Evolutionary conservation across 2,329 filamentous ascomycete genomes (phyloP), one percentile per base, ranked within the genome.

Genomic region (Thermomyces lanuginosus): DNA sequence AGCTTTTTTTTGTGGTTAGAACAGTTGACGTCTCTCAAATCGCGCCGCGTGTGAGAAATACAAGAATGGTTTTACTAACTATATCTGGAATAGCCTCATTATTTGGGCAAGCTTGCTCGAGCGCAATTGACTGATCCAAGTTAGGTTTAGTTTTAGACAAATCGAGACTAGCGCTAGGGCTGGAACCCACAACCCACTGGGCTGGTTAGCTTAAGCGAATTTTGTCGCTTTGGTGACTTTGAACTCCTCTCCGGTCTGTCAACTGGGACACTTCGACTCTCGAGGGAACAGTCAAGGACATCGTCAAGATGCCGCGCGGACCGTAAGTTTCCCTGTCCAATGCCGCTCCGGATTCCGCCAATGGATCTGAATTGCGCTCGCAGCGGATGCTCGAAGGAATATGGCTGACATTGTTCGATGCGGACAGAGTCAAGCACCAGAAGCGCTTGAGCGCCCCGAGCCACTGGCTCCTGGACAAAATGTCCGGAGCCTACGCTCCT

Each of bases 401-500:
- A 29, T 27, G 32, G 25, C 36, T 32, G 31, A 37, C 34, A 15
- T 10, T 17, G 20, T 11, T 20, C 45, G 45, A 15, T 38, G 39
- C n/a, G 39, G 43, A 54, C 56, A 84, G 78, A 66, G 91, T 89
- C 75, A 93, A 93, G 79, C 89, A 98, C 69, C 86, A 95, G 68
- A 95, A 98, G 84, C 84, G 89, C 72, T 74, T 95, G 60, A 89
- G 80, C 67, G 89, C 89, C 61, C 89, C 89, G 59, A 91, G 80
- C 62, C 89, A 95, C 78, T 98, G 89, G 89, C 81, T 98, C 60
- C 72, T 98, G 63, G 89, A 98, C 81, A 98, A 98, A 68, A 74
- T 98, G 60, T 92, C 83, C 63, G 89, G 89, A 60, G 69, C 72
- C 64, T 86, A 74, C 57, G 70, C 71, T 40, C 69, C 69, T 49